These are phyloP conservation scores for Dendrobium huoshanense DNA, from an alignment of 106 monocot species.

Conservation along the genomic window DNA sequence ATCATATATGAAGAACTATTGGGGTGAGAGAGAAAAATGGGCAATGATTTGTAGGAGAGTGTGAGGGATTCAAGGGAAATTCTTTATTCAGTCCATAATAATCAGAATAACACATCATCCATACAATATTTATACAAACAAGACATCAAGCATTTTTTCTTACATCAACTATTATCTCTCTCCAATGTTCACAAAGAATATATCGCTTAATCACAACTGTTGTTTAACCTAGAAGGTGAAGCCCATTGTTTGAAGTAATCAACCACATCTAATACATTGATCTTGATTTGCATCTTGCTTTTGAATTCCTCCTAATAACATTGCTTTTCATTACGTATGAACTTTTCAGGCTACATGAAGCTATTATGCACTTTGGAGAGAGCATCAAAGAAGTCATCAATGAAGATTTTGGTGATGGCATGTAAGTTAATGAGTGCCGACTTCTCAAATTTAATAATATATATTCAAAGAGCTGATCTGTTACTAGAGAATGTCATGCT, in stretches of 20 bases:
- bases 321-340: not conserved
- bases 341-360: slow-evolving; percentile 71
- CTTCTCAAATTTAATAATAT: not conserved
- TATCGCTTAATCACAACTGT: no score
- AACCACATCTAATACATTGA: not conserved
- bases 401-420: slow-evolving; percentile 95
- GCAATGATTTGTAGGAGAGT: no score
- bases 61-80: no score
- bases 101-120: no score
- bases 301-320: not conserved
- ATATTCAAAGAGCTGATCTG: not conserved
- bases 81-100: no score
- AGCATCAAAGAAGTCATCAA: slow-evolving; percentile 96
- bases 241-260: not conserved
- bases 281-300: not conserved
- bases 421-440: slow-evolving; percentile 40
- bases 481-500: not conserved
- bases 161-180: not conserved
- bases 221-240: not conserved
- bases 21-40: no score
- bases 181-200: not conserved
- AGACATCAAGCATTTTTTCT: no score
- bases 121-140: no score
- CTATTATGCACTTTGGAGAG: slow-evolving; percentile 91
- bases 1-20: no score